Percentiles rank a stretch among this genome's conserved stretches.
Conservation (phyloP, 2,329 filamentous ascomycete genomes). For the Fusarium verrucosum region DNA sequence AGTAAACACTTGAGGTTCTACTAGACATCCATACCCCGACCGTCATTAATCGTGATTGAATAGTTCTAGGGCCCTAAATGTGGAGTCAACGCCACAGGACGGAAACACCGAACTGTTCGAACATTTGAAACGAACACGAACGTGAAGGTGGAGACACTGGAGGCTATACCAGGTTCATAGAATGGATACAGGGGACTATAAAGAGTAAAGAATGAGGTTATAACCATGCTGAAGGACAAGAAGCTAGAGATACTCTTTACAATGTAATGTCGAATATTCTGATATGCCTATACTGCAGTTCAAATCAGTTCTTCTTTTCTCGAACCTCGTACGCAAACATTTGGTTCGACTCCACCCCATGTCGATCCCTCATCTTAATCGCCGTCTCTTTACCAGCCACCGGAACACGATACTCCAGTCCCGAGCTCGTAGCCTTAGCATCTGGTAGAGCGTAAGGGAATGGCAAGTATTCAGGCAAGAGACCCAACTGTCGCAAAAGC, state of each 20-base stretch:
- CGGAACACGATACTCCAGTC: slow-evolving; percentile 47
- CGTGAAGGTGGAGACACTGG: not conserved
- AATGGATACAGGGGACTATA: too few relatives aligned
- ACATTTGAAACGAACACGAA: not conserved
- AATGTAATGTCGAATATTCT: too few relatives aligned
- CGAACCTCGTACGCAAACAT: slow-evolving; percentile 40
- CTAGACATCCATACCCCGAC: too few relatives aligned
- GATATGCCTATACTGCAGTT: too few relatives aligned
- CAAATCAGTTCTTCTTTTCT: not conserved
- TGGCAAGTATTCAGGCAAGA: slow-evolving; percentile 67
- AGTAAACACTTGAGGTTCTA: too few relatives aligned
- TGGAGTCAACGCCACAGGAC: not conserved
- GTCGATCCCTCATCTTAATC: slow-evolving; percentile 46
- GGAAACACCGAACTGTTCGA: not conserved
- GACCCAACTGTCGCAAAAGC: slow-evolving; percentile 65
- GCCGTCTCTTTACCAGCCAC: slow-evolving; percentile 47
- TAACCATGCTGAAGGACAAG: too few relatives aligned
- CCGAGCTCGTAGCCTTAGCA: slow-evolving; percentile 41
- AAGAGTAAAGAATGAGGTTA: too few relatives aligned
- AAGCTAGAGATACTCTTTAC: too few relatives aligned
- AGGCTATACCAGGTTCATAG: too few relatives aligned
- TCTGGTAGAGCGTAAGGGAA: slow-evolving; percentile 65
- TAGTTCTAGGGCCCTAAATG: not conserved
- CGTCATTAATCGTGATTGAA: too few relatives aligned
- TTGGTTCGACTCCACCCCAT: slow-evolving; percentile 44